Conservation (phyloP, 306 rosid species). For the Casuarina equisetifolia region DNA sequence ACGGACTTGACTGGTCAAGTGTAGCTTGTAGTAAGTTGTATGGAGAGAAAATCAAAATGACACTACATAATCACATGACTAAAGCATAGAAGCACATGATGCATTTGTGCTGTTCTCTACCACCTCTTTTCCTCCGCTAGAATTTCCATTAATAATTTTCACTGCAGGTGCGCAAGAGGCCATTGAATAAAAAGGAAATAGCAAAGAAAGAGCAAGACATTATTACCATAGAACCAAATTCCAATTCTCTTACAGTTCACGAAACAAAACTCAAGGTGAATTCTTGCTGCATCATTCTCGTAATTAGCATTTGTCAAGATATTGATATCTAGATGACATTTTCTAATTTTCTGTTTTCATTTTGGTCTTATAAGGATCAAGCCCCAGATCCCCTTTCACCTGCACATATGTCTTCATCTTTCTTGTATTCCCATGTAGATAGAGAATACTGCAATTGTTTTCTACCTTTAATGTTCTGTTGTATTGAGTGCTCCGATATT, state of each 20-base stretch:
- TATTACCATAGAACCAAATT: constrained; percentile 51
- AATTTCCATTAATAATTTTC: not conserved
- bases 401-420: not conserved
- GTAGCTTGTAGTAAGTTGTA: not conserved
- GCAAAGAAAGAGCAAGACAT: constrained; percentile 81
- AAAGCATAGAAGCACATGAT: not conserved
- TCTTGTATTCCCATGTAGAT: not conserved
- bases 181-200: constrained; percentile 70
- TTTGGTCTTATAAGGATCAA: constrained; percentile 2
- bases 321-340: not conserved
- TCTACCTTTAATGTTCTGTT: not conserved
- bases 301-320: constrained; percentile 8
- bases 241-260: constrained; percentile 76
- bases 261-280: constrained; percentile 85
- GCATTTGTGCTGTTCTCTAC: not conserved
- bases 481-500: not conserved
- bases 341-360: not conserved
- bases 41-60: not conserved
- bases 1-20: constrained; percentile 4
- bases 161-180: constrained; percentile 86
- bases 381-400: constrained; percentile 2
- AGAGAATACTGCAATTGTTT: not conserved
- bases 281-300: constrained; percentile 10
- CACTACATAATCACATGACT: not conserved
- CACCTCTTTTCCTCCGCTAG: not conserved